Evolutionary conservation across 2,329 filamentous ascomycete species (phyloP), one percentile per base, ranked within the genome.

Genomic region (Fusarium gaditjirri): DNA sequence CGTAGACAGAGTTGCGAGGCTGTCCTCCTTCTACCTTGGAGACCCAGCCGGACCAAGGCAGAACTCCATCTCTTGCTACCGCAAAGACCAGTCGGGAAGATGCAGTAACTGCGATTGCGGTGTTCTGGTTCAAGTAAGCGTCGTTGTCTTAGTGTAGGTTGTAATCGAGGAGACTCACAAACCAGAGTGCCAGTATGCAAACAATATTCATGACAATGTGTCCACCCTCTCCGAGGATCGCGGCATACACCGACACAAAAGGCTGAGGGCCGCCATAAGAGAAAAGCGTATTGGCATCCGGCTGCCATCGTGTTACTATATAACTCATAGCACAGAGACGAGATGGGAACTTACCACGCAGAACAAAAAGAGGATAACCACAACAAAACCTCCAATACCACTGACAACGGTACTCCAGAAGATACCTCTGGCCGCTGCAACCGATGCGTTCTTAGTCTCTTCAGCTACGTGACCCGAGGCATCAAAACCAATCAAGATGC

Each of bases 341-440:
- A 19, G 9, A 44, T 4, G 3, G 7, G 11, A 5, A 39, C 39
- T 27, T 36, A 58, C 59, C 52, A 61, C 59, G 8, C 59, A 61
- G n/a, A 61, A 61, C 21, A 61, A 21, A 19, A 61, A 61, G 4
- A 61, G 59, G 7, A 61, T 58, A 4, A 61, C 29, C 0, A 61
- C 59, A 0, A 1, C 1, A n/a, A 61, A 61, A 0, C 59, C 52
- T 0, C 59, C 59, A 4, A 61, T 6, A 4, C 52, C 59, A 27
- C 59, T 57, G 6, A 58, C 42, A 1, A 61, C 59, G 0, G 59
- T 61, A 1, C 59, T 61, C 59, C 59, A 61, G 12, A 61, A 61
- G 4, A 61, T 61, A 1, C 59, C 59, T 2, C 59, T 46, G 0
- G 52, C 59, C 1, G 59, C 59, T 25, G 59, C 59, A 4, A 61